Evolutionary conservation across 495 filamentous ascomycete species (phyloP), one percentile per base, ranked within the genome.

Genomic region (Neurospora sp.): DNA sequence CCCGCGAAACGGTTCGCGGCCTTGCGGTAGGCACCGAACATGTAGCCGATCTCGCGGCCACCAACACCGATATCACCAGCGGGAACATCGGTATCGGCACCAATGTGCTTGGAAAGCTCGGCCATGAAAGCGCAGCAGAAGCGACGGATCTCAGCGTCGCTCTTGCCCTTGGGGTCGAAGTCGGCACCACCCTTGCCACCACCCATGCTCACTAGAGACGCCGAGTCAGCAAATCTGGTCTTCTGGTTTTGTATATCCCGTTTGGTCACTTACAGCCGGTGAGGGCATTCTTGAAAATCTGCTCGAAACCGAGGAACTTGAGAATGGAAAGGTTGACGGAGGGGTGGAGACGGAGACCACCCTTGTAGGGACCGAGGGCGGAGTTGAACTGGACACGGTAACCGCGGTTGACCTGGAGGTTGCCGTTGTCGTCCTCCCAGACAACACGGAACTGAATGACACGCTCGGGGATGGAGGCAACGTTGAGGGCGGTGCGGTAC

Each of bases 281-380:
- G 78, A 99, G 86, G 76, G 96, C 96, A 94, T 99, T 99, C 91
- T 99, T 99, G 89, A 99, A 98, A 85, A 93, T 96, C 88, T 99
- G 96, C 91, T 99, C 96, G 82, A 98, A 98, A 72, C 95, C 96
- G 78, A 99, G 88, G 88, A 98, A 98, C 87, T 99, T 99, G 76
- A 99, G 88, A 80, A 99, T 95, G 77, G 93, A 96, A 74, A 99
- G 88, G 87, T 99, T 99, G 85, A 99, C 96, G 18, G 92, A 90
- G 72, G 95, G 96, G 82, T 99, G 96, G 87, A 99, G 95, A 73
- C 96, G 88, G 76, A 98, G 90, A 80, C 96, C 96, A 76, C 96
- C 96, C 88, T 99, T 99, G 91, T 97, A 99, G 42, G 96, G 96
- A 71, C 96, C 96, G 39, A 99, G 91, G 70, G 96, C 96, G 23